Percentiles rank a stretch among this genome's conserved stretches.
Conservation (phyloP, 805 yeast genomes). For the Lachancea cidri region DNA sequence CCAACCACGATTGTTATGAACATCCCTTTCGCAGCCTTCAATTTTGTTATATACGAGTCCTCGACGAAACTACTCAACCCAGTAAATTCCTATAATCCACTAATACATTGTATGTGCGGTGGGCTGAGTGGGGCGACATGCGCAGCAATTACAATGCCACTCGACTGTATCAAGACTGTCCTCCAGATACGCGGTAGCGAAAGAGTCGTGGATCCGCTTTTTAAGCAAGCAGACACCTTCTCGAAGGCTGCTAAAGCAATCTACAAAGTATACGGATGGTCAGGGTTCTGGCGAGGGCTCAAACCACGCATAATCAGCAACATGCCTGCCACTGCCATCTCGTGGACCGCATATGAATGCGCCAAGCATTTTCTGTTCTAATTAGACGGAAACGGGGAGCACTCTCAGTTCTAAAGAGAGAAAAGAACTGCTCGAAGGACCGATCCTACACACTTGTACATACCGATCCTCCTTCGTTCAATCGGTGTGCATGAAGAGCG, state of each 20-base stretch:
- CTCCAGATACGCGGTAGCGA: constrained; percentile 71
- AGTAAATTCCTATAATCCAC: constrained; percentile 71
- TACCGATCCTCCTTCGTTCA: not conserved
- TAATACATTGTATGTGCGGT: constrained; percentile 87
- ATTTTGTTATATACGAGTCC: constrained; percentile 88
- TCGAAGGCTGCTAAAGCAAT: constrained; percentile 65
- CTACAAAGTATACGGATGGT: constrained; percentile 51
- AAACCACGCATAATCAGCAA: constrained; percentile 88
- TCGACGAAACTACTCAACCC: constrained; percentile 79
- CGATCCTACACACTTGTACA: not conserved
- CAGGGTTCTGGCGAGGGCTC: constrained; percentile 77
- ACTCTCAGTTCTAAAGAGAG: not conserved
- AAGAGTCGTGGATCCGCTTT: constrained; percentile 34
- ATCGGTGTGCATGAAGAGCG: not conserved
- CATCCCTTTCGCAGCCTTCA: constrained; percentile 91
- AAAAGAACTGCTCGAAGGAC: not conserved
- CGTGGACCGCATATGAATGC: constrained; percentile 98
- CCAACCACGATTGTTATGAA: constrained; percentile 91
- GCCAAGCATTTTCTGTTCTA: constrained; percentile 53
- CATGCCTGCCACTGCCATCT: constrained; percentile 93
- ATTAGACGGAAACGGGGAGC: not conserved
- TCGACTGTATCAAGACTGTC: constrained; percentile 89
- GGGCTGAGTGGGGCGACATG: constrained; percentile 93
- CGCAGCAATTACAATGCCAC: constrained; percentile 90
- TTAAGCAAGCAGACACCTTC: constrained; percentile 58